Evolutionary conservation across 106 monocot species (phyloP).

Genomic region (Acorus calamus): DNA sequence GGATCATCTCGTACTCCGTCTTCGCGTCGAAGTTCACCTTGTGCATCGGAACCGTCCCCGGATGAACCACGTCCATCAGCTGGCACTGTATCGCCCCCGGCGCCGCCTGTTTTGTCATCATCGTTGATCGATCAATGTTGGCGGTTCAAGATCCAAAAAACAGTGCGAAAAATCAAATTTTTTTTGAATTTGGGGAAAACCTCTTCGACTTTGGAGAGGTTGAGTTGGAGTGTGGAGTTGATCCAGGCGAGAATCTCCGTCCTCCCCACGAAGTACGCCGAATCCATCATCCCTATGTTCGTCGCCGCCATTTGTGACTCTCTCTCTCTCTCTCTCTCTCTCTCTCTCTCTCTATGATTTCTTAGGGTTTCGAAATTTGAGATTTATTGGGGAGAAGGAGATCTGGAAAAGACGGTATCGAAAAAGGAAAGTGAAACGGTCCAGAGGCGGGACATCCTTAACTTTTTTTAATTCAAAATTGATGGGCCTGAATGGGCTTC

Average conservation of each 20-base stretch:
- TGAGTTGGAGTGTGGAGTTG: slow-evolving; percentile 95
- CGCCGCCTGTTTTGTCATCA: slow-evolving; percentile 38
- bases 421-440: too few species aligned
- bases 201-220: slow-evolving; percentile 94
- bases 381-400: too few species aligned
- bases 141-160: too few species aligned
- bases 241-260: slow-evolving; percentile 93
- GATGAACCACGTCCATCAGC: slow-evolving; percentile 91
- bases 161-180: too few species aligned
- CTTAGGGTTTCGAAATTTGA: too few species aligned
- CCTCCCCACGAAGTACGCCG: slow-evolving; percentile 91
- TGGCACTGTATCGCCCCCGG: slow-evolving; percentile 92
- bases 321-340: too few species aligned
- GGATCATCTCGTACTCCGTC: slow-evolving; percentile 98
- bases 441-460: too few species aligned
- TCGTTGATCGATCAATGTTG: too few species aligned
- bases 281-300: slow-evolving; percentile 95
- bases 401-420: too few species aligned
- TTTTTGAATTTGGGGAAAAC: slow-evolving; percentile 11
- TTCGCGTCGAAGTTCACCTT: slow-evolving; percentile 99
- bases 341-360: not conserved
- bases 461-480: too few species aligned
- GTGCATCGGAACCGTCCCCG: slow-evolving; percentile 97
- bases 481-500: too few species aligned
- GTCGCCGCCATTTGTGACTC: slow-evolving; percentile 31